Base-by-base conservation (phyloP, 805 yeast genomes). In the Yarrowia yakushimensis region DNA sequence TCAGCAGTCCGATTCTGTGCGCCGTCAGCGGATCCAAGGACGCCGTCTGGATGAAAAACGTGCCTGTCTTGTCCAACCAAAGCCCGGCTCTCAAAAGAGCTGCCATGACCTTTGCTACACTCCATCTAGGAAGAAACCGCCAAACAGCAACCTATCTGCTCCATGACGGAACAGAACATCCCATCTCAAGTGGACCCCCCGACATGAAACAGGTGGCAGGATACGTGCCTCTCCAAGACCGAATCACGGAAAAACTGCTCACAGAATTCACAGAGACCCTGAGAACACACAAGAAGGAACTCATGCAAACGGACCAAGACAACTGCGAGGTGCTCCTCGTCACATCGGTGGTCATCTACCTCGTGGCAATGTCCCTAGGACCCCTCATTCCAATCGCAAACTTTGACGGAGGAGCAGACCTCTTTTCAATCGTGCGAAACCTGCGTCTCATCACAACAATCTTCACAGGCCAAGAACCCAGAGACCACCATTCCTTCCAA, bases 181-280 rank as follows among this genome's bases (percentile, higher is more conserved):
- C 31, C 10, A 15, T 18, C 4, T 6, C 18, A 1, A 8, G 12
- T 3, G 43, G 25, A 2, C 34, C 15, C 2, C 45, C 60, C 4
- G 60, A 52, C 18, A 52, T 52, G 60, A 25, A 31, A 11, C 10
- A 11, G 6, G 60, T 52, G 18, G 34, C 18, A 0, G 60, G 60
- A 13, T 52, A 52, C 25, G 60, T 36, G 8, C 60, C 60, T 6
- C 60, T 52, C 18, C 15, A 52, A 17, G 60, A 52, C 12, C n/a
- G 18, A 1, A 9, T 52, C 15, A 17, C 27, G 15, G 60, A 52
- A 20, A 15, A 18, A 18, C 18, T 52, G 11, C 33, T 52, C 11
- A 15, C 27, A 4, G 60, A 52, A 18, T 52, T 52, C 18, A 37
- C 45, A 9, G 60, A 34, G 6, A 30, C 34, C 13, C 34, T 52